Evolutionary conservation across 805 yeast genomes (phyloP).

Genomic region (Pichia nakasei): DNA sequence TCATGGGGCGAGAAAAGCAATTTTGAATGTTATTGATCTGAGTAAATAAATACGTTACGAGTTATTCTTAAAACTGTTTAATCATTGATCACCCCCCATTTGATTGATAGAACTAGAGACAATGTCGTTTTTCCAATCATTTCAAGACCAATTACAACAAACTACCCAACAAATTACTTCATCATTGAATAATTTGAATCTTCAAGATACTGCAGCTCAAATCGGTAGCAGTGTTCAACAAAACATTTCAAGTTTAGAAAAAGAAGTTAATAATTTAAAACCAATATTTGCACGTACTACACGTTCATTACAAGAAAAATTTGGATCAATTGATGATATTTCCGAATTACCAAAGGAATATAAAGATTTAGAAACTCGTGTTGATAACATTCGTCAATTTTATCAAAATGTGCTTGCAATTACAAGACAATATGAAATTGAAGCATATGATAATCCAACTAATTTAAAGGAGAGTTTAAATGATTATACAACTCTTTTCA

Average conservation of each 20-base stretch:
- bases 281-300: slow-evolving; percentile 55
- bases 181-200: slow-evolving; percentile 24
- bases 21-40: too few species aligned
- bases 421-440: slow-evolving; percentile 59
- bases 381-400: slow-evolving; percentile 54
- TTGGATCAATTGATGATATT: slow-evolving; percentile 54
- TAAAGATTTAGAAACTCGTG: slow-evolving; percentile 53
- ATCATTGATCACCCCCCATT: too few species aligned
- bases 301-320: slow-evolving; percentile 50
- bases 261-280: slow-evolving; percentile 28
- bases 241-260: slow-evolving; percentile 24
- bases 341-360: slow-evolving; percentile 71
- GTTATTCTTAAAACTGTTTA: too few species aligned
- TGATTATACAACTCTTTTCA: slow-evolving; percentile 51
- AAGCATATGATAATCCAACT: slow-evolving; percentile 79
- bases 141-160: slow-evolving; percentile 17
- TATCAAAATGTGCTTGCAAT: slow-evolving; percentile 44
- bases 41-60: too few species aligned
- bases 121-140: slow-evolving; percentile 18
- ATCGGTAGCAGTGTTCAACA: slow-evolving; percentile 25
- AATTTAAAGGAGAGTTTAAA: slow-evolving; percentile 57
- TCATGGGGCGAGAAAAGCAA: too few species aligned
- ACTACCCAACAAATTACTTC: slow-evolving; percentile 15
- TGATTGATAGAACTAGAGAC: too few species aligned
- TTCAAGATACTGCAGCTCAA: slow-evolving; percentile 29